Conservation (phyloP, 2,329 filamentous ascomycete species). For the Aspergillus sojae region DNA sequence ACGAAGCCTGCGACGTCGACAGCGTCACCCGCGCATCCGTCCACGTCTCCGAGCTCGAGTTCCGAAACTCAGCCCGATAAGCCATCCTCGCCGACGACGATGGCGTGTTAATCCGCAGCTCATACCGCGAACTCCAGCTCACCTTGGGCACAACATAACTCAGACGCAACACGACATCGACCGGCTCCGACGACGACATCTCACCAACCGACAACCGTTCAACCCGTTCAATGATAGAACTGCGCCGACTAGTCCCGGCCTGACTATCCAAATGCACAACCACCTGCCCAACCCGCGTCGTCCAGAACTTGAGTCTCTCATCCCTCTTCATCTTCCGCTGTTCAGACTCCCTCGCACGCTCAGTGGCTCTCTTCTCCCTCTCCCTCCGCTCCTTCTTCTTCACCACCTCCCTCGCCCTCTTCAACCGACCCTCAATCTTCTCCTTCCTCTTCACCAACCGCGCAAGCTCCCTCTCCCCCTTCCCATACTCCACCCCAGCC, state of each 20-base stretch:
- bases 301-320: constrained; percentile 42
- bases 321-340: constrained; percentile 30
- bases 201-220: constrained; percentile 19
- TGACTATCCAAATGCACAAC: constrained; percentile 39
- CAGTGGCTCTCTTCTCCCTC: constrained; percentile 25
- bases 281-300: constrained; percentile 36
- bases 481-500: constrained; percentile 27
- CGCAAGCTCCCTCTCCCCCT: constrained; percentile 30
- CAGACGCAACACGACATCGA: constrained; percentile 47
- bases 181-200: constrained; percentile 6
- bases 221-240: constrained; percentile 20
- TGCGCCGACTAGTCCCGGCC: constrained; percentile 18
- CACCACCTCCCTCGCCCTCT: constrained; percentile 26
- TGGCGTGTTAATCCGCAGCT: constrained; percentile 62
- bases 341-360: constrained; percentile 16
- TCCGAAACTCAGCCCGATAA: constrained; percentile 66
- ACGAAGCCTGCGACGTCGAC: constrained; percentile 65
- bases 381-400: constrained; percentile 19
- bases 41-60: constrained; percentile 67
- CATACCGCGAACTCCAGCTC: constrained; percentile 64
- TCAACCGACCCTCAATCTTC: constrained; percentile 26
- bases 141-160: constrained; percentile 63
- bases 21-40: constrained; percentile 61
- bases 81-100: constrained; percentile 56
- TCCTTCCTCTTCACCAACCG: constrained; percentile 12